Evolutionary conservation across 306 rosid genomes (phyloP), one percentile per base, ranked within the genome.

Genomic region (Lathyrus sativus): DNA sequence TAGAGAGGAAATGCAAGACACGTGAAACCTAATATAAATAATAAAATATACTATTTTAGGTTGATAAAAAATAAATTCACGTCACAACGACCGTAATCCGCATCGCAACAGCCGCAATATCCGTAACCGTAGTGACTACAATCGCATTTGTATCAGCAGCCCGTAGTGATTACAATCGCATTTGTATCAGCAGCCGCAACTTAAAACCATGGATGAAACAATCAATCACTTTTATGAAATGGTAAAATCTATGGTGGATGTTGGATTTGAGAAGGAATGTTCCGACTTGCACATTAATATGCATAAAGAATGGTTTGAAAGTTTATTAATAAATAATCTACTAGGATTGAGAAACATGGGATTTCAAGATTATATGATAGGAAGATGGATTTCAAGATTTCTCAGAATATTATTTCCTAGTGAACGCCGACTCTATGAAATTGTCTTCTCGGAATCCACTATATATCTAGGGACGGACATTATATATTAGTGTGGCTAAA

Each of bases 331-430:
- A 18, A 61, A 38, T 6, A 39, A 38, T 17, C 5, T 60, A 60
- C 17, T 61, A 38, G 5, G 15, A 3, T 9, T 61, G 49, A 1
- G 29, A 62, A 41, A 39, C 10, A 19, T 62, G 2, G 67, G 33
- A 19, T 61, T 61, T 39, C 49, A 61, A 81, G 72, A 72, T 29
- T 10, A 14, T 3, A 83, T 87, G 93, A 85, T 90, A 65, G 85
- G 74, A 13, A 87, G 83, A 42, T 87, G 91, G 96, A 85, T 68
- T 68, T 70, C 2, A 79, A 80, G 5, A 79, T 89, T 1, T 6
- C 74, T 84, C n/a, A 82, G 85, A 33, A 78, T 85, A 63, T 76
- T 91, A 7, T 91, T 87, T 59, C 97, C 95, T 0, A 82, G 85
- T 39, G 95, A 89, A 74, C 82, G 85, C 1, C 70, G 81, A 31